phyloP scores from a whole-genome alignment of 495 filamentous ascomycete species.

The Penicillium steckii region DNA sequence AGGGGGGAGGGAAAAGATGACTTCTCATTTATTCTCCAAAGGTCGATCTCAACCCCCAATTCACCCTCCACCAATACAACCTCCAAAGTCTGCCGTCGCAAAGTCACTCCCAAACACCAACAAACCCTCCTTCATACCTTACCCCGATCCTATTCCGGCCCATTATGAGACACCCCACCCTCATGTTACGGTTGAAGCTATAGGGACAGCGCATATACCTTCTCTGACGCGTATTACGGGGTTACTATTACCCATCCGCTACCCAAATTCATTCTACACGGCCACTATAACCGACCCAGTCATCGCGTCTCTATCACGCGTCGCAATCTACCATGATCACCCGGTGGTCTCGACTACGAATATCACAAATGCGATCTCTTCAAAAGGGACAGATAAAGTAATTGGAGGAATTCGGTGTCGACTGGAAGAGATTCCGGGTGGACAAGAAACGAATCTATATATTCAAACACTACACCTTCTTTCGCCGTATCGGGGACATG shows the following conservation, averaged over 20 bases:
- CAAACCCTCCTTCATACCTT: conserved; percentile 35
- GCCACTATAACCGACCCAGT: conserved; percentile 67
- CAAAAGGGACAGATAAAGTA: conserved; percentile 53
- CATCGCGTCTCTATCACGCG: conserved; percentile 69
- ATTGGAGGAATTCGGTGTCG: conserved; percentile 85
- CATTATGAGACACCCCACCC: conserved; percentile 37
- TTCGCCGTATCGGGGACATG: conserved; percentile 75
- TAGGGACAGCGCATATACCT: conserved; percentile 63
- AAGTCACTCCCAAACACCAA: conserved; percentile 25
- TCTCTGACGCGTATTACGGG: conserved; percentile 78
- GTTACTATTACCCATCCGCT: conserved; percentile 82
- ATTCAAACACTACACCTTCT: conserved; percentile 83
- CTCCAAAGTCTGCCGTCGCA: conserved; percentile 21
- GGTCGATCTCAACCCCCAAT: conserved; percentile 26
- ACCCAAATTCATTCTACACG: conserved; percentile 83
- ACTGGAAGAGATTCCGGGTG: conserved; percentile 48
- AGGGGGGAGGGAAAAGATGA: too few species aligned
- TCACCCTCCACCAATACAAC: conserved; percentile 30
- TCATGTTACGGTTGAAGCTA: conserved; percentile 54
- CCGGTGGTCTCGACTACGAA: conserved; percentile 38
- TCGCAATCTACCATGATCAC: conserved; percentile 67
- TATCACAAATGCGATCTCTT: conserved; percentile 25
- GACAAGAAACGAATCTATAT: conserved; percentile 60
- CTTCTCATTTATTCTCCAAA: conserved; percentile 15
- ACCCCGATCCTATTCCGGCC: conserved; percentile 27